Conservation (phyloP, 192 early-diverging fungal species). For the Coemansia umbellata region DNA sequence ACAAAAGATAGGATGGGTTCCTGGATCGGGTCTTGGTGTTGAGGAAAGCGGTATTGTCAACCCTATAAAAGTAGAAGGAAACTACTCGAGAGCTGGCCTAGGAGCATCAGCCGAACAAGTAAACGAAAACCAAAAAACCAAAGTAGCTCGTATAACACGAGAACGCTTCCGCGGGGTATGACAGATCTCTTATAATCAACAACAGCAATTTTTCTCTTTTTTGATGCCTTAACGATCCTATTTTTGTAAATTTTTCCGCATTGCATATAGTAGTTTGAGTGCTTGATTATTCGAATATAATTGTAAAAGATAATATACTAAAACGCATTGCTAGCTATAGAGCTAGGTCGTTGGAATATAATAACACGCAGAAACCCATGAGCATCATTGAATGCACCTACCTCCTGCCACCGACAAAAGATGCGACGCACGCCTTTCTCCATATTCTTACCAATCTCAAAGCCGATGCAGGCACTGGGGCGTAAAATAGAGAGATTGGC, state of each 20-base stretch:
- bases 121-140: slow-evolving; percentile 7
- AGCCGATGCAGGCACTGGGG: slow-evolving; percentile 29
- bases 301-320: no score
- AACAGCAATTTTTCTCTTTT: neutral
- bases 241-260: slow-evolving; percentile 43
- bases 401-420: slow-evolving; percentile 49
- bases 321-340: neutral
- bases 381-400: slow-evolving; percentile 37
- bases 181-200: neutral
- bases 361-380: slow-evolving; percentile 60
- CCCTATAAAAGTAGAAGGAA: slow-evolving; percentile 21
- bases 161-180: slow-evolving; percentile 20
- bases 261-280: slow-evolving; percentile 2
- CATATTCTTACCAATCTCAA: slow-evolving; percentile 65
- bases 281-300: no score
- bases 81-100: slow-evolving; percentile 20
- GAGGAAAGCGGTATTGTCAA: slow-evolving; percentile 16
- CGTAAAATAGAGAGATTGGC: slow-evolving; percentile 23
- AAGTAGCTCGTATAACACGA: slow-evolving; percentile 17
- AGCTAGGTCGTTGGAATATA: slow-evolving; percentile 40
- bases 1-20: slow-evolving; percentile 42
- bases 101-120: slow-evolving; percentile 5
- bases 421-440: slow-evolving; percentile 50
- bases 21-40: slow-evolving; percentile 39
- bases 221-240: slow-evolving; percentile 1